Evolutionary conservation across 192 early-diverging fungal genomes (phyloP).

Genomic region (Entomortierella parvispora): DNA sequence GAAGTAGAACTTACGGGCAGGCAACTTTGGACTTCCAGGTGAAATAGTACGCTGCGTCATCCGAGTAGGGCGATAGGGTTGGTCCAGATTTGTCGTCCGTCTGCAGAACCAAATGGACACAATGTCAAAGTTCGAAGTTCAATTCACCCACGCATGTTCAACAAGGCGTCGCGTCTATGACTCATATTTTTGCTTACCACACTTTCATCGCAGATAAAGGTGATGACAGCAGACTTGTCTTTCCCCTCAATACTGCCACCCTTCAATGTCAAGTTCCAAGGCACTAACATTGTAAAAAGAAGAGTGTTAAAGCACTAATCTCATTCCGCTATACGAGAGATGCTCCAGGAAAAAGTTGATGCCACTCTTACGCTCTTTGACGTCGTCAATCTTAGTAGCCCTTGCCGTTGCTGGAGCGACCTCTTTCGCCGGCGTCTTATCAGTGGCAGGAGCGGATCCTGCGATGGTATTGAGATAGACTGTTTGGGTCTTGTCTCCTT

Average conservation of each 20-base stretch:
- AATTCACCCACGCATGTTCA: not conserved
- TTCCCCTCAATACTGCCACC: slow-evolving; percentile 25
- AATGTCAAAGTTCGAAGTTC: not conserved
- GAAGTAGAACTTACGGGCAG: slow-evolving; percentile 36
- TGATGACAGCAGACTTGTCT: slow-evolving; percentile 41
- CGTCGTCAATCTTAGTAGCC: slow-evolving; percentile 23
- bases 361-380: slow-evolving; percentile 22
- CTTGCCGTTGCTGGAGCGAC: slow-evolving; percentile 17
- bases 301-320: not conserved
- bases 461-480: slow-evolving; percentile 22
- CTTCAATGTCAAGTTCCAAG: slow-evolving; percentile 47
- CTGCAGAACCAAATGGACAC: slow-evolving; percentile 3
- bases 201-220: slow-evolving; percentile 37
- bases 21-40: slow-evolving; percentile 32
- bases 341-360: not conserved
- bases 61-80: slow-evolving; percentile 17
- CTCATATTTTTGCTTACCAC: slow-evolving; percentile 14
- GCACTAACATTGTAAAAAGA: slow-evolving; percentile 16
- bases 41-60: slow-evolving; percentile 25
- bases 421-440: slow-evolving; percentile 21
- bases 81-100: slow-evolving; percentile 24
- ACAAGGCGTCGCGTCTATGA: too few species aligned
- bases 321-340: not conserved
- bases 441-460: slow-evolving; percentile 28
- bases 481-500: slow-evolving; percentile 15